Evolutionary conservation across 805 yeast genomes (phyloP), one percentile per base, ranked within the genome.

Genomic region (Blastobotrys peoriensis): DNA sequence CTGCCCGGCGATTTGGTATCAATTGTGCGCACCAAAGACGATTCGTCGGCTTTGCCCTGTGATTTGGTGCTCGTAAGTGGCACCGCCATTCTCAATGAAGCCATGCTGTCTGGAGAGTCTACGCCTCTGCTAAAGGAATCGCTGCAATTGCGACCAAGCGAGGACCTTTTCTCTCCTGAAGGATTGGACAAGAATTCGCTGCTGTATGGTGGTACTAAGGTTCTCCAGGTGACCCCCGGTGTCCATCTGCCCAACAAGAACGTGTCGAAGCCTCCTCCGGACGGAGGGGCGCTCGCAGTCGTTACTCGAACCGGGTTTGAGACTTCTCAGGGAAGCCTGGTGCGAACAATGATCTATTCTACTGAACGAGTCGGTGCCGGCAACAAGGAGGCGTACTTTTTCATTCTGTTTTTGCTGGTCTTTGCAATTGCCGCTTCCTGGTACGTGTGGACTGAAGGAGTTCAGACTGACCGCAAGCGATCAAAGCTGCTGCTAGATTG

Each of bases 391-490:
- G 93, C 98, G 0, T 78, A 93, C 60, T 82, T 83, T 67, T 93
- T 93, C 64, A 89, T 93, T 61, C 73, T 89, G 55, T 93, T 93
- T 69, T 72, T 93, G 63, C 76, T 93, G 55, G 71, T 85, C 33
- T 93, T 93, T 59, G 98, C 98, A 50, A 75, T 93, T 60, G 86
- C 88, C 56, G 98, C 98, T 25, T 83, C 95, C 17, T 83, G 95
- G 87, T 93, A 91, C 61, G 98, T 93, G 43, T 93, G 98, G 98
- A 83, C 85, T 48, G 96, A 91, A 69, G 98, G 98, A 66, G 84
- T 95, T 19, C 81, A 76, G 63, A 83, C 86, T 86, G 98, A 96
- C 59, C 84, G 98, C 69, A 78, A 86, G 57, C 95, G 91, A 66
- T 85, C 95, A 44, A 91, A 91, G 67, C 76, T 93, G 64, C 82